Conservation (phyloP, 805 yeast species). For the Yamadazyma tumulicola region DNA sequence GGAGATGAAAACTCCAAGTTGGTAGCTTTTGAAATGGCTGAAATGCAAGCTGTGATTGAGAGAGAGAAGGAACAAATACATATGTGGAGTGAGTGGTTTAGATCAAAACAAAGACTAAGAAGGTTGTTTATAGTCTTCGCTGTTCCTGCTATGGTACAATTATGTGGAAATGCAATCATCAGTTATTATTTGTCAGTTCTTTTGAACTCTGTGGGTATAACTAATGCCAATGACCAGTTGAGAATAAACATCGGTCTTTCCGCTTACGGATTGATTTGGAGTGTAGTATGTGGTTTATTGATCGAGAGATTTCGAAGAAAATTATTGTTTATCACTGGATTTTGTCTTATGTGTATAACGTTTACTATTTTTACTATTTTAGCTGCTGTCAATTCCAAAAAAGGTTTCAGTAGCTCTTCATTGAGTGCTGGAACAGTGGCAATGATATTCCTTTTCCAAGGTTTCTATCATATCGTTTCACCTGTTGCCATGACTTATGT, state of each 20-base stretch:
- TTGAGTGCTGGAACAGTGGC: constrained; percentile 18
- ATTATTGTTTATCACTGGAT: constrained; percentile 13
- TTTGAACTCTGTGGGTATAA: constrained; percentile 49
- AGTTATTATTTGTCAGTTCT: constrained; percentile 49
- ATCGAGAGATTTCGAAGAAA: constrained; percentile 5
- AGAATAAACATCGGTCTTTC: constrained; percentile 43
- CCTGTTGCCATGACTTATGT: constrained; percentile 45
- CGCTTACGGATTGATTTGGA: constrained; percentile 1
- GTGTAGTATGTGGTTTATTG: constrained; percentile 2
- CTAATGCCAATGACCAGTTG: constrained; percentile 39
- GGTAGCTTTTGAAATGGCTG: constrained; percentile 11
- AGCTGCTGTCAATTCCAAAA: constrained; percentile 15
- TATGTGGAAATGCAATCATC: constrained; percentile 49
- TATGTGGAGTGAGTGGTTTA: constrained; percentile 8
- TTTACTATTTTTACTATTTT: constrained; percentile 16
- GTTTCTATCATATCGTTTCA: constrained; percentile 28
- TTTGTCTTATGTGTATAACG: constrained; percentile 10
- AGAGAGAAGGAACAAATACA: constrained; percentile 19
- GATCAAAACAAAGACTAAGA: constrained; percentile 7
- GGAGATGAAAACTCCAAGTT: constrained; percentile 4
- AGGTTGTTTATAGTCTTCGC: constrained; percentile 10
- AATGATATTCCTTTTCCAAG: constrained; percentile 20
- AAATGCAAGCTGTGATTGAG: constrained; percentile 24
- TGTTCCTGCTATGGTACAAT: constrained; percentile 10
- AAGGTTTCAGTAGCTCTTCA: constrained; percentile 10